phyloP scores from a whole-genome alignment of 2,329 filamentous ascomycete species.

The Colletotrichum filicis region DNA sequence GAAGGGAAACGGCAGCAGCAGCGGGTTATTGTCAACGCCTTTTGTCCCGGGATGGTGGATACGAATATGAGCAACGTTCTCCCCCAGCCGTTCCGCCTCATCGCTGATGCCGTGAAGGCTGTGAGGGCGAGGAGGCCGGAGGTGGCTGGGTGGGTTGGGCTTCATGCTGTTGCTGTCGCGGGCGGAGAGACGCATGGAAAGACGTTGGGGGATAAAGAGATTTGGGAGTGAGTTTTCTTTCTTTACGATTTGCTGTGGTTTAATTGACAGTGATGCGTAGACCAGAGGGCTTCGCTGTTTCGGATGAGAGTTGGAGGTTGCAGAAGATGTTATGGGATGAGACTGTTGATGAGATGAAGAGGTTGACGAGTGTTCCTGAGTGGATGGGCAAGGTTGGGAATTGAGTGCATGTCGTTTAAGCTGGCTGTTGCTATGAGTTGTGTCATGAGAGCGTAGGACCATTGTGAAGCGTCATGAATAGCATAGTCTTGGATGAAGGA shows the following conservation, averaged over 20 bases:
- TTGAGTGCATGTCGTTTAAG: neutral
- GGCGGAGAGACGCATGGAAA: slow-evolving; percentile 23
- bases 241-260: neutral
- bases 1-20: neutral
- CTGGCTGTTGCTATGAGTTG: neutral
- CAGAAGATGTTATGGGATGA: slow-evolving; percentile 11
- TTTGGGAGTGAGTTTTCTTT: slow-evolving; percentile 10
- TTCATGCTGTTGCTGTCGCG: slow-evolving; percentile 12
- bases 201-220: slow-evolving; percentile 14
- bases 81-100: neutral
- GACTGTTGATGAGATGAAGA: neutral
- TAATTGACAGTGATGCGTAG: neutral
- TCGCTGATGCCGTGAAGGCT: neutral
- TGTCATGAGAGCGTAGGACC: neutral
- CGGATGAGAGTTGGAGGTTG: neutral
- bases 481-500: neutral
- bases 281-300: neutral
- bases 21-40: slow-evolving; percentile 19
- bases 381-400: neutral
- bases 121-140: slow-evolving; percentile 4
- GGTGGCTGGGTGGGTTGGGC: slow-evolving; percentile 13
- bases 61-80: slow-evolving; percentile 21
- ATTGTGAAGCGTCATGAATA: neutral
- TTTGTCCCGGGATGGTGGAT: slow-evolving; percentile 27
- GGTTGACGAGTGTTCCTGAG: neutral